phyloP scores from a whole-genome alignment of 2,329 filamentous ascomycete species.

The Fusarium stilboides region DNA sequence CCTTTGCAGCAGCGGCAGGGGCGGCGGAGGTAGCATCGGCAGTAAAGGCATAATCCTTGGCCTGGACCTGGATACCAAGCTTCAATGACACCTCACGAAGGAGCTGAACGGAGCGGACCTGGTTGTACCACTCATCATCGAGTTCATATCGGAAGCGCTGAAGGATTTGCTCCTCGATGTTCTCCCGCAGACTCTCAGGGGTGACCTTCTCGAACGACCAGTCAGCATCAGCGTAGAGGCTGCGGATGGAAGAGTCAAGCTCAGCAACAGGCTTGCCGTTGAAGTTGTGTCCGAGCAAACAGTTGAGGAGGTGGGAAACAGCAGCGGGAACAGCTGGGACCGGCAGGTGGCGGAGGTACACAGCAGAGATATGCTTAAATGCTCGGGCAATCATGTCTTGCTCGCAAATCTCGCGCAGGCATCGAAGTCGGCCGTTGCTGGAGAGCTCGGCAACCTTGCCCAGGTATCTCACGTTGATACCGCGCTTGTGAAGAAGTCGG shows the following conservation, averaged over 20 bases:
- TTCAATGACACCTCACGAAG: constrained; percentile 91
- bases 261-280: constrained; percentile 86
- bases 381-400: constrained; percentile 97
- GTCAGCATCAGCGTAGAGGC: constrained; percentile 85
- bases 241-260: constrained; percentile 80
- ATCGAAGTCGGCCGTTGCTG: constrained; percentile 79
- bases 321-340: constrained; percentile 84
- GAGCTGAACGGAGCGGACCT: constrained; percentile 83
- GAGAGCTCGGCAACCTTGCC: constrained; percentile 83
- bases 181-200: constrained; percentile 77
- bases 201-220: constrained; percentile 85
- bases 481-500: constrained; percentile 92
- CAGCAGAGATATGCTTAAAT: constrained; percentile 92
- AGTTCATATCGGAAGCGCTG: constrained; percentile 85
- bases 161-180: constrained; percentile 79
- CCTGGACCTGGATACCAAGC: constrained; percentile 88
- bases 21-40: constrained; percentile 52
- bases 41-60: constrained; percentile 69
- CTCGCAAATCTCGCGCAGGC: constrained; percentile 81
- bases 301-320: constrained; percentile 92
- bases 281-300: constrained; percentile 82
- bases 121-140: constrained; percentile 75
- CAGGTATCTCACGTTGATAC: constrained; percentile 97
- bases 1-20: constrained; percentile 38
- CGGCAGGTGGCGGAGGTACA: constrained; percentile 84